Evolutionary conservation across 331 rosid genomes (phyloP).

Genomic region (Phaseolus coccineus): DNA sequence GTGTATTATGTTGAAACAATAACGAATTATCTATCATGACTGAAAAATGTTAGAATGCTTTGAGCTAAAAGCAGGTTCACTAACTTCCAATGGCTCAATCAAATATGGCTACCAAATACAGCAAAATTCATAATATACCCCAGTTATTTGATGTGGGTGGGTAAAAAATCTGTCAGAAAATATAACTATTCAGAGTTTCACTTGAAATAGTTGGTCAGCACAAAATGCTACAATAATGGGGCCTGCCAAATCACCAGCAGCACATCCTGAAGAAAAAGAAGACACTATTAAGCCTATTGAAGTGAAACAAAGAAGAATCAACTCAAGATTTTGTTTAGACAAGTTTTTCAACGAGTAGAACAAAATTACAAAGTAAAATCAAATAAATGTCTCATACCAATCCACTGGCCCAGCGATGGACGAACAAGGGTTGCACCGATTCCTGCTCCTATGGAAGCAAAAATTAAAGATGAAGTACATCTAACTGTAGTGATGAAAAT

Average conservation of each 20-base stretch:
- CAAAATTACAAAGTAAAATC: background rate
- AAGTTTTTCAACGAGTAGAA: background rate
- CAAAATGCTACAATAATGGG: conserved; percentile 52
- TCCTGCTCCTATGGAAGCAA: conserved; percentile 92
- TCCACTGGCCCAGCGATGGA: conserved; percentile 87
- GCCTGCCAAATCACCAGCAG: conserved; percentile 59
- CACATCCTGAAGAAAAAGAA: conserved; percentile 66
- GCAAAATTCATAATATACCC: conserved; percentile 32
- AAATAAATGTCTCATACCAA: conserved; percentile 54
- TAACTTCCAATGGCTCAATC: conserved; percentile 24
- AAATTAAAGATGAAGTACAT: conserved; percentile 73
- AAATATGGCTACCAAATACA: conserved; percentile 21
- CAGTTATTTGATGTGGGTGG: conserved; percentile 12
- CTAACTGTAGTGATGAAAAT: conserved; percentile 58
- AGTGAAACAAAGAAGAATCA: conserved; percentile 14
- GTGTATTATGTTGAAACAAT: conserved; percentile 30
- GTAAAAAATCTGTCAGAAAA: conserved; percentile 31
- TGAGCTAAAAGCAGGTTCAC: conserved; percentile 25
- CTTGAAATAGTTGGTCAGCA: conserved; percentile 34
- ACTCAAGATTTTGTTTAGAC: background rate
- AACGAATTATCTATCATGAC: background rate
- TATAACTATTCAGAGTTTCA: conserved; percentile 33
- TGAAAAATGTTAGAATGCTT: conserved; percentile 19
- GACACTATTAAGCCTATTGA: background rate
- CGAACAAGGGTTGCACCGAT: conserved; percentile 74